phyloP scores from a whole-genome alignment of 2,329 filamentous ascomycete genomes.

The Aspergillus neotritici region DNA sequence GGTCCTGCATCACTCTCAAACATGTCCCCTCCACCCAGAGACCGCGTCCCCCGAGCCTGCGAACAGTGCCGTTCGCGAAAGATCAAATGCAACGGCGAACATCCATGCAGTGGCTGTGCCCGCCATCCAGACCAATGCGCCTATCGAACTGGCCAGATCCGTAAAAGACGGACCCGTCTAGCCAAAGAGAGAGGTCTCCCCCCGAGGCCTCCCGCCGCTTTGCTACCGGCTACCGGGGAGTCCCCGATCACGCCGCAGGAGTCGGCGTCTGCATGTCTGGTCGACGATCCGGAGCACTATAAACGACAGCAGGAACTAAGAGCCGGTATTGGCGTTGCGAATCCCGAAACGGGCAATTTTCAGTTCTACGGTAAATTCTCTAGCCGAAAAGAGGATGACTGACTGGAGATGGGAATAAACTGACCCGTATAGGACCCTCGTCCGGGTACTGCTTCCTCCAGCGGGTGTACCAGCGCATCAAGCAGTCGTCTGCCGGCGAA shows the following conservation, averaged over 20 bases:
- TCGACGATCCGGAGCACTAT: slow-evolving; percentile 9
- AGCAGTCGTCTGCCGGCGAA: slow-evolving; percentile 1
- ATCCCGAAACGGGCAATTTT: slow-evolving; percentile 10
- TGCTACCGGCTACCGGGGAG: slow-evolving; percentile 5
- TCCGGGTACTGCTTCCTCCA: slow-evolving; percentile 13
- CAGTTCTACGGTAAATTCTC: slow-evolving; percentile 12
- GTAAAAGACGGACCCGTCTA: slow-evolving; percentile 7
- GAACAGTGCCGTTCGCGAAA: slow-evolving; percentile 12
- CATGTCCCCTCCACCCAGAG: slow-evolving; percentile 1
- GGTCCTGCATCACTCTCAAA: no score
- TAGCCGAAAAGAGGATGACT: background rate
- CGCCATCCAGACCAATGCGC: slow-evolving; percentile 5
- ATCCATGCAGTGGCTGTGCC: slow-evolving; percentile 8
- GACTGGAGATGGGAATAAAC: background rate
- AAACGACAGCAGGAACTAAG: slow-evolving; percentile 13
- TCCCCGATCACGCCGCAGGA: slow-evolving; percentile 1
- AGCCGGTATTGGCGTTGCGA: slow-evolving; percentile 12
- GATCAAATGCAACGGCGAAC: slow-evolving; percentile 11
- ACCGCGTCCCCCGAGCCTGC: slow-evolving; percentile 10
- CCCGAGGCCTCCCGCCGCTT: slow-evolving; percentile 1
- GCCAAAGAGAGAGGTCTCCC: slow-evolving; percentile 1
- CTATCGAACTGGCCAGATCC: slow-evolving; percentile 9
- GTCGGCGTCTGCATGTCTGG: background rate
- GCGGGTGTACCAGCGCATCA: slow-evolving; percentile 13
- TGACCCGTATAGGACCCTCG: slow-evolving; percentile 10